Percentiles rank a stretch among this genome's conserved stretches.
Conservation (phyloP, 306 rosid species). For the Prunus salicina region DNA sequence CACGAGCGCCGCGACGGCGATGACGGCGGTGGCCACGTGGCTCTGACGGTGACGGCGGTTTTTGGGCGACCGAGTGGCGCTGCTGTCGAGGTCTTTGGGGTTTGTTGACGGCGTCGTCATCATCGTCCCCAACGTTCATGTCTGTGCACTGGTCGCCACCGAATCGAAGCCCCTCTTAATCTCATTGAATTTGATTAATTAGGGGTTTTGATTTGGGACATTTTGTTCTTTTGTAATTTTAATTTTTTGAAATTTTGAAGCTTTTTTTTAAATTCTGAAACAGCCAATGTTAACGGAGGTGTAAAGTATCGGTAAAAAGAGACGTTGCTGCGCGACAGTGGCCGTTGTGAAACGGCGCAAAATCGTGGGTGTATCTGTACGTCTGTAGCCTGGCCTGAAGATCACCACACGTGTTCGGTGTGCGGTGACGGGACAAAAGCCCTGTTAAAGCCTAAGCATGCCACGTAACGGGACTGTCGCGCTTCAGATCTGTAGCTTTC, state of each 20-base stretch:
- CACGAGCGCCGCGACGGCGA: conserved; percentile 57
- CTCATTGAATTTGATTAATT: background rate
- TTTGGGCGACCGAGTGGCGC: conserved; percentile 21
- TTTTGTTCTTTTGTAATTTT: background rate
- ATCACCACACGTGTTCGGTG: background rate
- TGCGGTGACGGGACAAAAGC: background rate
- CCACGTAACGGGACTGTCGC: background rate
- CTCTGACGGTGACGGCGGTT: conserved; percentile 43
- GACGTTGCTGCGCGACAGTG: background rate
- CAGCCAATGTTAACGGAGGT: background rate
- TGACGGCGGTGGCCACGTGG: conserved; percentile 39
- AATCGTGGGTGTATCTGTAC: background rate
- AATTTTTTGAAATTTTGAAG: background rate
- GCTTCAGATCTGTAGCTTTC: background rate
- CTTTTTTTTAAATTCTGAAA: background rate
- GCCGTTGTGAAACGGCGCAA: background rate
- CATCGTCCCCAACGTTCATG: conserved; percentile 21
- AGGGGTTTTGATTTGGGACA: background rate
- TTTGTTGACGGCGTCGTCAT: conserved; percentile 11
- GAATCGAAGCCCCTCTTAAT: background rate
- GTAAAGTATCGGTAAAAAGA: background rate
- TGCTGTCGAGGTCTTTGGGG: conserved; percentile 13
- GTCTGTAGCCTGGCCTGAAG: background rate
- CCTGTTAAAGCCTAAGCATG: background rate
- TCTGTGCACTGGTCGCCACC: conserved; percentile 18